These are phyloP conservation scores for Echinosophora koreensis DNA, from an alignment of 306 rosid genomes.

Conservation along the genomic window DNA sequence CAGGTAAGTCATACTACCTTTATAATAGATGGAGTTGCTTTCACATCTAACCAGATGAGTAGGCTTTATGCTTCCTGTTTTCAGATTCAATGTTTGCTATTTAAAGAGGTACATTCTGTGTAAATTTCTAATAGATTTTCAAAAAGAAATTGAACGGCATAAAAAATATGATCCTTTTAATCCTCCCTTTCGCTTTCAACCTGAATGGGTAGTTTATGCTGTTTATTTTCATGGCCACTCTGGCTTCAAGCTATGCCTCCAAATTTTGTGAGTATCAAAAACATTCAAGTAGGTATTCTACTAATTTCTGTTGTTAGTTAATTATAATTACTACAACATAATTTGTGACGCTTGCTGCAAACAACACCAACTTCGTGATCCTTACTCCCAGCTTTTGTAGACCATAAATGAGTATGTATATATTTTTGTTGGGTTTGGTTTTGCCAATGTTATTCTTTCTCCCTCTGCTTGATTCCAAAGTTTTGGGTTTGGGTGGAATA, in stretches of 20 bases:
- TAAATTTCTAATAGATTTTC: conserved; percentile 40
- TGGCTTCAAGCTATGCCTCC: conserved; percentile 77
- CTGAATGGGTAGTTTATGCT: conserved; percentile 62
- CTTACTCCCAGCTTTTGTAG: conserved; percentile 61
- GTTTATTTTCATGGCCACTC: conserved; percentile 63
- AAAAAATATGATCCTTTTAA: conserved; percentile 50
- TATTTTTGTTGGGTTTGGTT: conserved; percentile 65
- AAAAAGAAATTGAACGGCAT: conserved; percentile 45
- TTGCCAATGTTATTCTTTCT: conserved; percentile 63
- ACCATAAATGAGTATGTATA: conserved; percentile 57
- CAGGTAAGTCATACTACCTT: conserved; percentile 99
- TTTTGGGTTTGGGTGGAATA: conserved; percentile 85
- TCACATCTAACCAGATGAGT: conserved; percentile 80
- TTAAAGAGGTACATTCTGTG: conserved; percentile 62
- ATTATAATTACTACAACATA: conserved; percentile 53
- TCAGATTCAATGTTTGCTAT: conserved; percentile 66
- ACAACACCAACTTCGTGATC: conserved; percentile 59
- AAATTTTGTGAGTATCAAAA: conserved; percentile 75
- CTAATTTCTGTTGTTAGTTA: conserved; percentile 58
- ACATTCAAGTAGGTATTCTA: conserved; percentile 78
- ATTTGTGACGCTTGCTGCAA: conserved; percentile 70
- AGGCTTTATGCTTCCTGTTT: conserved; percentile 71
- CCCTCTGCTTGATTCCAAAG: conserved; percentile 63
- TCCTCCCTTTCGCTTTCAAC: conserved; percentile 51
- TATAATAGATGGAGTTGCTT: conserved; percentile 69